These are phyloP conservation scores for Purpureocillium lavendulum DNA, from an alignment of 2,329 filamentous ascomycete genomes.

Conservation along the genomic window DNA sequence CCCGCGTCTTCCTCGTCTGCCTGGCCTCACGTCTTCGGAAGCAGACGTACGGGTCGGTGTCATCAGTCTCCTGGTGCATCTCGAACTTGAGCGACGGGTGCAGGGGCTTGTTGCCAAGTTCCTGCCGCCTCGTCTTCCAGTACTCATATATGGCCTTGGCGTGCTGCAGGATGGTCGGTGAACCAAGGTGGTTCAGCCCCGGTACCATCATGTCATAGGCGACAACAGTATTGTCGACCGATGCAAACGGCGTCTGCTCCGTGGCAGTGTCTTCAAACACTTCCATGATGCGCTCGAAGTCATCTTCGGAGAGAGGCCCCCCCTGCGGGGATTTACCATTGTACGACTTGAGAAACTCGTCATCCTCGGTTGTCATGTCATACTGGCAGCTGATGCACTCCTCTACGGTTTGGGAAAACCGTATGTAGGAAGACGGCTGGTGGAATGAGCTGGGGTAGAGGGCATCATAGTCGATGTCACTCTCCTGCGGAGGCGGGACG, in stretches of 20 bases:
- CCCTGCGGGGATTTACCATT: constrained; percentile 65
- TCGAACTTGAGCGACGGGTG: constrained; percentile 85
- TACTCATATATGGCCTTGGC: constrained; percentile 81
- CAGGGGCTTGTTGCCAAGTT: constrained; percentile 60
- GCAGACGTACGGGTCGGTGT: constrained; percentile 95
- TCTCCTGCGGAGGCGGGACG: constrained; percentile 56
- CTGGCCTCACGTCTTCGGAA: constrained; percentile 92
- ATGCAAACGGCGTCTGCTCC: constrained; percentile 78
- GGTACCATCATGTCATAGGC: constrained; percentile 69
- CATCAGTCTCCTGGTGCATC: constrained; percentile 87
- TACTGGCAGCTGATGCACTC: constrained; percentile 86
- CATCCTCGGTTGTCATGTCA: constrained; percentile 90
- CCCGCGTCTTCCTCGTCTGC: constrained; percentile 88
- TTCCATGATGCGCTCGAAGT: constrained; percentile 91
- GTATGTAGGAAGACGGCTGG: constrained; percentile 88
- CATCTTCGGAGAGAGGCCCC: constrained; percentile 71
- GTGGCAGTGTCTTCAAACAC: constrained; percentile 85
- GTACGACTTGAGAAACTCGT: constrained; percentile 72
- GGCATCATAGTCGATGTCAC: constrained; percentile 73
- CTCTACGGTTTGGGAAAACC: constrained; percentile 96
- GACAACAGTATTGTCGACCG: constrained; percentile 81
- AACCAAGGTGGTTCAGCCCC: constrained; percentile 46
- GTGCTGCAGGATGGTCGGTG: constrained; percentile 42
- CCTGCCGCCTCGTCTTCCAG: constrained; percentile 68
- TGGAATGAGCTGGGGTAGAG: constrained; percentile 74